These are phyloP conservation scores for Lasiosphaeria ovina DNA, from an alignment of 495 filamentous ascomycete genomes.

Conservation along the genomic window DNA sequence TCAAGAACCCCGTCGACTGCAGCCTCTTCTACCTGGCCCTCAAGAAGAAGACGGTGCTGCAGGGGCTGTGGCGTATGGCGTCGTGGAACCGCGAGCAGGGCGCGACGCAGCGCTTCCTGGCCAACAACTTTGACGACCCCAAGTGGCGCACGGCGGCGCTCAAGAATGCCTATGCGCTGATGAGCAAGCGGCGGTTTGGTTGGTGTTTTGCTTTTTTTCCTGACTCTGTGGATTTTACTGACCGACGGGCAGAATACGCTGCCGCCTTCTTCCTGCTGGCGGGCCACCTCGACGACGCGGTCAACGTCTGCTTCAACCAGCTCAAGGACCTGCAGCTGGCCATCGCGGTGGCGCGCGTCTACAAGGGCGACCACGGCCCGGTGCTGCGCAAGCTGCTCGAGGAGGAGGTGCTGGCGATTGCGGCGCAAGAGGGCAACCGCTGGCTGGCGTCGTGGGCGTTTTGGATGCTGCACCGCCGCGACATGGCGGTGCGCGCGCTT, in stretches of 20 bases:
- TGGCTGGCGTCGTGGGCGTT: slow-evolving; percentile 97
- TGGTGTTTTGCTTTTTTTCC: slow-evolving; percentile 19
- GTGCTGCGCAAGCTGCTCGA: slow-evolving; percentile 71
- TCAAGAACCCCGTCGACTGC: slow-evolving; percentile 92
- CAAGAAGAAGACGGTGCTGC: slow-evolving; percentile 84
- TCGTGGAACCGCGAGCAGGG: slow-evolving; percentile 83
- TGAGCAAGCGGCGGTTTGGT: slow-evolving; percentile 89
- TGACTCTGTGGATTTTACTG: slow-evolving; percentile 17
- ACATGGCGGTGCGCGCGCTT: slow-evolving; percentile 83
- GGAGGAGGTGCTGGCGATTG: slow-evolving; percentile 75
- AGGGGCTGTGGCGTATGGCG: slow-evolving; percentile 96
- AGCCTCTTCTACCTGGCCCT: slow-evolving; percentile 88
- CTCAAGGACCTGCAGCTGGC: slow-evolving; percentile 87
- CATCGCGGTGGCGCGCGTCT: slow-evolving; percentile 82
- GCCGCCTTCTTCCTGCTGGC: slow-evolving; percentile 95
- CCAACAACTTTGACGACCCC: slow-evolving; percentile 81
- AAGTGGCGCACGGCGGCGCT: slow-evolving; percentile 88
- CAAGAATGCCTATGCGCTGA: slow-evolving; percentile 96
- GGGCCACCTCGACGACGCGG: slow-evolving; percentile 78
- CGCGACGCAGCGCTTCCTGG: slow-evolving; percentile 70
- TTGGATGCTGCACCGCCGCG: slow-evolving; percentile 81
- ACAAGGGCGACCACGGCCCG: slow-evolving; percentile 80
- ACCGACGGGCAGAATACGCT: slow-evolving; percentile 68
- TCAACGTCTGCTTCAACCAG: slow-evolving; percentile 79
- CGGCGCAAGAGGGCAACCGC: slow-evolving; percentile 76